These are phyloP conservation scores for Syncephalastrum racemosum DNA, from an alignment of 371 early-diverging fungal species.

Conservation along the genomic window DNA sequence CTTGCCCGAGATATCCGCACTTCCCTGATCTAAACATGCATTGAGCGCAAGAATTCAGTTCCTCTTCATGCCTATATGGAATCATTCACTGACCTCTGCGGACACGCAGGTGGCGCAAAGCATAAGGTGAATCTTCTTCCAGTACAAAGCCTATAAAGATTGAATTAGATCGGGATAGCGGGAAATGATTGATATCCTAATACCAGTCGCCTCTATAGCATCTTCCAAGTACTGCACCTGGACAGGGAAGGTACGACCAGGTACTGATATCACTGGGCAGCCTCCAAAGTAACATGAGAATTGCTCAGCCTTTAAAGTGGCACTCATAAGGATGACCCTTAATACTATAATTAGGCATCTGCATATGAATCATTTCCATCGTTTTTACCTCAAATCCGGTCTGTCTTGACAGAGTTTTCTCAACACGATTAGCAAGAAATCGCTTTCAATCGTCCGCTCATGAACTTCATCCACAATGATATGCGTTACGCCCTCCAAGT, in stretches of 20 bases:
- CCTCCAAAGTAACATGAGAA: constrained; percentile 70
- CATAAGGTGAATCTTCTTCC: constrained; percentile 61
- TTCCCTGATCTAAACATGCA: constrained; percentile 23
- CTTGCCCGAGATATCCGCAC: constrained; percentile 27
- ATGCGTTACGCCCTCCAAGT: constrained; percentile 64
- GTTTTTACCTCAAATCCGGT: constrained; percentile 64
- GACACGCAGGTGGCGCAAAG: constrained; percentile 29
- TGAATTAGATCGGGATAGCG: neutral
- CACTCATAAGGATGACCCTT: constrained; percentile 81
- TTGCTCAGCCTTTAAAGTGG: constrained; percentile 69
- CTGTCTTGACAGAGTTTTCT: constrained; percentile 47
- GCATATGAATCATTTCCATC: constrained; percentile 34
- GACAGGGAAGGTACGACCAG: constrained; percentile 85
- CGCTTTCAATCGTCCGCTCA: constrained; percentile 82
- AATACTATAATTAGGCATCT: constrained; percentile 23
- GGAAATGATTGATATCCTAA: neutral
- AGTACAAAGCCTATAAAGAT: constrained; percentile 46
- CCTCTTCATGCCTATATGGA: neutral
- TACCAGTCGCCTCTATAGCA: constrained; percentile 54
- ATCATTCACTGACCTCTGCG: constrained; percentile 12
- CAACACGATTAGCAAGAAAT: constrained; percentile 74
- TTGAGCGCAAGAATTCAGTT: neutral
- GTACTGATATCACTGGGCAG: constrained; percentile 71
- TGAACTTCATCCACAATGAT: constrained; percentile 89
- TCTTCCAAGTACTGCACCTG: constrained; percentile 75